A percentile compares a stretch with the other conserved stretches of the same genome.
phyloP scores from a whole-genome alignment of 371 early-diverging fungal genomes.

The Chytridium lagenaria region DNA sequence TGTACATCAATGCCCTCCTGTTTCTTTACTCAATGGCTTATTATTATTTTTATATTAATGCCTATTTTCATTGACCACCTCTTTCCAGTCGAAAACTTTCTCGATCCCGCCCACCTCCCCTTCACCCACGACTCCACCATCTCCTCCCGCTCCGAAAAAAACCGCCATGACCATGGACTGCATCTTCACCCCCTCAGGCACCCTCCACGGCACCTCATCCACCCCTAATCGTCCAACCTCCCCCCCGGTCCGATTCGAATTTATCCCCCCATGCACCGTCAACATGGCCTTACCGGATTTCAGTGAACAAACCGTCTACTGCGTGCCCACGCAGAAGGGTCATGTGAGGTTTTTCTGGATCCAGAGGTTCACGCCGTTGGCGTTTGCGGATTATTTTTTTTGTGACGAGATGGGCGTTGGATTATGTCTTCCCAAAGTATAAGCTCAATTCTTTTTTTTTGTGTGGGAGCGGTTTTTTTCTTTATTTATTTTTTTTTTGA shows the following conservation, averaged over 20 bases:
- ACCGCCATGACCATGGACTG: slow-evolving; percentile 29
- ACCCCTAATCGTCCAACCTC: slow-evolving; percentile 33
- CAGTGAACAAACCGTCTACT: slow-evolving; percentile 27
- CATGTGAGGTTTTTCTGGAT: slow-evolving; percentile 41
- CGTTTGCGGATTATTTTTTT: slow-evolving; percentile 32
- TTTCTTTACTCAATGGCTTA: no score
- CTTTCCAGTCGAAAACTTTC: slow-evolving; percentile 39
- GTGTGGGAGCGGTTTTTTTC: neutral
- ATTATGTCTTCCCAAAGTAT: slow-evolving; percentile 24
- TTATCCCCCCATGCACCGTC: slow-evolving; percentile 29
- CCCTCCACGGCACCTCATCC: neutral
- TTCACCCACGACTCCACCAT: slow-evolving; percentile 44
- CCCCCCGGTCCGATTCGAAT: slow-evolving; percentile 29
- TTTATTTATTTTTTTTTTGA: slow-evolving; percentile 1
- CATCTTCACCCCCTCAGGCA: slow-evolving; percentile 26
- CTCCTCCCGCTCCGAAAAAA: slow-evolving; percentile 32
- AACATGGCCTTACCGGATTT: no score
- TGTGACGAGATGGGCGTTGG: slow-evolving; percentile 25
- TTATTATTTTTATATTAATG: no score
- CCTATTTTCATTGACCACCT: no score
- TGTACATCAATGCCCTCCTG: no score
- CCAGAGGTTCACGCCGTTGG: slow-evolving; percentile 37
- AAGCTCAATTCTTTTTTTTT: slow-evolving; percentile 1
- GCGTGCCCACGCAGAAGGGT: slow-evolving; percentile 43
- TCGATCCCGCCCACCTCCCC: slow-evolving; percentile 43